These are phyloP conservation scores for Fomes fomentarius DNA, from an alignment of 1,284 basidiomycete species.

Conservation along the genomic window DNA sequence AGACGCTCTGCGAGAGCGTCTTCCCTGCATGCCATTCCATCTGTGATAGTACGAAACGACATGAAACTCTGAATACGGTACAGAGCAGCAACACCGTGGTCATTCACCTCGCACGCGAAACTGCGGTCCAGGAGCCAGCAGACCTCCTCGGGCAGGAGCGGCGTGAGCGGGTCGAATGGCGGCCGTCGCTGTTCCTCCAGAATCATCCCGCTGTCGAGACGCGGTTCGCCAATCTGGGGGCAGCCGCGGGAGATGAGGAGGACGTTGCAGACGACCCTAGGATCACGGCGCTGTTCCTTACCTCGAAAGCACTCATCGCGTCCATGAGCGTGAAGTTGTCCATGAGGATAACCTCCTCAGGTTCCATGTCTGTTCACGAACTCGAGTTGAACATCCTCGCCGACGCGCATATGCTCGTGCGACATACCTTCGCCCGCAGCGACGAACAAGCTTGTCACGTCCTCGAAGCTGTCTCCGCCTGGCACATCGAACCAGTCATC, in stretches of 20 bases:
- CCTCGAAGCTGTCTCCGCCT: conserved; percentile 58
- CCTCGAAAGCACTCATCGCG: conserved; percentile 90
- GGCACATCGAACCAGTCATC: conserved; percentile 41
- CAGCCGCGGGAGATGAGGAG: background rate
- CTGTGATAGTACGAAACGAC: conserved; percentile 43
- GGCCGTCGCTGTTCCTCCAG: conserved; percentile 46
- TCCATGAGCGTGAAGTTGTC: conserved; percentile 77
- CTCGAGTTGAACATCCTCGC: conserved; percentile 9
- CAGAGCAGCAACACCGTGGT: conserved; percentile 16
- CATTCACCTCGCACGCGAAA: conserved; percentile 78
- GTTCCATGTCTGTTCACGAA: conserved; percentile 58
- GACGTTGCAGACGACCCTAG: background rate
- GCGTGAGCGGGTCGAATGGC: conserved; percentile 67
- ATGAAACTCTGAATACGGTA: conserved; percentile 18
- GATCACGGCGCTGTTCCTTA: conserved; percentile 35
- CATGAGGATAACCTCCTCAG: conserved; percentile 69
- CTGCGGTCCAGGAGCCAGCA: conserved; percentile 88
- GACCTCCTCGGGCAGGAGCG: conserved; percentile 74
- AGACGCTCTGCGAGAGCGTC: conserved; percentile 85
- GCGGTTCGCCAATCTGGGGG: conserved; percentile 83
- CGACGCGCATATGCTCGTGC: background rate
- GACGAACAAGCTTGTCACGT: conserved; percentile 61
- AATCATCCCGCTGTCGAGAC: conserved; percentile 84
- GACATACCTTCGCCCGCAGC: conserved; percentile 37
- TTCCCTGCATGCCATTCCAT: conserved; percentile 88